Evolutionary conservation across 176 grass and related monocot genomes (phyloP).

Genomic region (Oryza meridionalis): DNA sequence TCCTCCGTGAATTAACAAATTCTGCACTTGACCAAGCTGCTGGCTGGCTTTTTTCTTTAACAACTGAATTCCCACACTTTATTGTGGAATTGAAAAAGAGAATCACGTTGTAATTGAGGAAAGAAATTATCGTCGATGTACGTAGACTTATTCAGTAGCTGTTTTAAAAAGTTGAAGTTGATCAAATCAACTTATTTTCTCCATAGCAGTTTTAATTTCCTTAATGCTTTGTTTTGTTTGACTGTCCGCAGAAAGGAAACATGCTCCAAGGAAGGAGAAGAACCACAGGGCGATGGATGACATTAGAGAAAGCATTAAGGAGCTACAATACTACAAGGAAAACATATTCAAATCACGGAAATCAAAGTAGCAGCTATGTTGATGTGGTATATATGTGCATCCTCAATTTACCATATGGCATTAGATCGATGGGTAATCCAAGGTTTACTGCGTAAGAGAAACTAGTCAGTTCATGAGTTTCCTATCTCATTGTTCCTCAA

Average conservation of each 20-base stretch:
- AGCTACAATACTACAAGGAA: conserved; percentile 88
- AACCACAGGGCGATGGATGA: conserved; percentile 83
- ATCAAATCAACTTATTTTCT: not conserved
- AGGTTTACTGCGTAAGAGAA: not conserved
- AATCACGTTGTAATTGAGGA: not conserved
- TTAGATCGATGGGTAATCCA: not conserved
- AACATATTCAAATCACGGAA: conserved; percentile 79
- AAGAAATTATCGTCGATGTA: not conserved
- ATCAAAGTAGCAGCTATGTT: conserved; percentile 45
- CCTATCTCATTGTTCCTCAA: not conserved
- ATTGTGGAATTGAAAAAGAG: not conserved
- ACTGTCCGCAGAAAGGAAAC: conserved; percentile 63
- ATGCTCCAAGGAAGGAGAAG: conserved; percentile 67
- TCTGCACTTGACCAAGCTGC: not conserved
- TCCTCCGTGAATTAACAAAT: conserved; percentile 4
- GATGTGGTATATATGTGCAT: not conserved
- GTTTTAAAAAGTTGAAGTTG: conserved; percentile 10
- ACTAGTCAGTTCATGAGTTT: not conserved
- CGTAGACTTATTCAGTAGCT: not conserved
- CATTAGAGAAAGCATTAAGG: conserved; percentile 81
- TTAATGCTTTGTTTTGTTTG: conserved; percentile 4
- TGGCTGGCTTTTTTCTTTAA: not conserved
- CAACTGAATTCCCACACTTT: too few relatives aligned
- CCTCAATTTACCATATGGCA: not conserved
- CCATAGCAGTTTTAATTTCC: not conserved